Conservation (phyloP, 208 protist genomes). For the Crithidia brevicula region DNA sequence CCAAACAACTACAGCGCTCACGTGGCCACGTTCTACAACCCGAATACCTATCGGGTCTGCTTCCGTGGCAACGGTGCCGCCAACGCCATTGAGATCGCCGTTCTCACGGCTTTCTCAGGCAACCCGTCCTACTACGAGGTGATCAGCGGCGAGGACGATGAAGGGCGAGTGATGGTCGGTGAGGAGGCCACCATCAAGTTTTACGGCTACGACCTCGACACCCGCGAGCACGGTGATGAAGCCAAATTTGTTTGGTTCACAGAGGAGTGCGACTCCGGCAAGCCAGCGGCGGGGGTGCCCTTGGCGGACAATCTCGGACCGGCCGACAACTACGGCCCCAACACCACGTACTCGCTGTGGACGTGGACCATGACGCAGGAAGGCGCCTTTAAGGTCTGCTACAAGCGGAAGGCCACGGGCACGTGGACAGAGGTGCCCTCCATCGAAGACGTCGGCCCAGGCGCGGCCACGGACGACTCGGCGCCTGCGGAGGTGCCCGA, state of each 20-base stretch:
- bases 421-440: slow-evolving; percentile 76
- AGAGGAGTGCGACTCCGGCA: slow-evolving; percentile 51
- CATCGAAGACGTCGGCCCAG: slow-evolving; percentile 41
- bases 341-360: slow-evolving; percentile 72
- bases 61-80: slow-evolving; percentile 19
- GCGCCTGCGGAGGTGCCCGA: slow-evolving; percentile 13
- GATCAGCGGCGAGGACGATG: slow-evolving; percentile 35
- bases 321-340: slow-evolving; percentile 67
- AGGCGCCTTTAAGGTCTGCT: slow-evolving; percentile 81
- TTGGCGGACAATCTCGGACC: slow-evolving; percentile 52
- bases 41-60: slow-evolving; percentile 63
- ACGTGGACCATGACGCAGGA: slow-evolving; percentile 41
- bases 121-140: slow-evolving; percentile 80
- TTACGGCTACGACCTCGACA: slow-evolving; percentile 76
- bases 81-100: slow-evolving; percentile 37
- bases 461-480: slow-evolving; percentile 2
- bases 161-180: slow-evolving; percentile 46
- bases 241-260: slow-evolving; percentile 78
- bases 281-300: slow-evolving; percentile 66
- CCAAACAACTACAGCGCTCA: slow-evolving; percentile 27
- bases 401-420: slow-evolving; percentile 38
- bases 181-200: slow-evolving; percentile 67
- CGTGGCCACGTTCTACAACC: slow-evolving; percentile 39
- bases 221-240: slow-evolving; percentile 54
- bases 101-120: slow-evolving; percentile 63